Percentiles rank a stretch among this genome's conserved stretches.
Conservation (phyloP, 768 basidiomycete genomes). For the Suillus clintonianus region DNA sequence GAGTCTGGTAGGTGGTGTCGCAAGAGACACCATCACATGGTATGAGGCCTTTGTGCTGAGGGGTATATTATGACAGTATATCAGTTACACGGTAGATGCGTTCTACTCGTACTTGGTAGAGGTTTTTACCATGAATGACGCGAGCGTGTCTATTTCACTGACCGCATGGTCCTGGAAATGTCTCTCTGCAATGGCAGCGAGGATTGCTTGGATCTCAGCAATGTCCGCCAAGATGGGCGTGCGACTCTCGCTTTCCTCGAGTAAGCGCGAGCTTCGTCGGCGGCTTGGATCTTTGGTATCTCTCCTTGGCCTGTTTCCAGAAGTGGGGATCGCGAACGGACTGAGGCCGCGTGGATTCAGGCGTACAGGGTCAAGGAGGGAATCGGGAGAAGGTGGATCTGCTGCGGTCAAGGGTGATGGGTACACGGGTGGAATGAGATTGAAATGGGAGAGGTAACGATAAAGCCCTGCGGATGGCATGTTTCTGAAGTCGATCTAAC, state of each 20-base stretch:
- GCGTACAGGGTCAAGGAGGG: conserved; percentile 52
- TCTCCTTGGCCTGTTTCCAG: conserved; percentile 73
- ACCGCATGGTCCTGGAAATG: conserved; percentile 67
- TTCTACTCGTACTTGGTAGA: conserved; percentile 47
- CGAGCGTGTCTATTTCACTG: conserved; percentile 81
- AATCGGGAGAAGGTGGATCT: conserved; percentile 70
- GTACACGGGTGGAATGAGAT: conserved; percentile 68
- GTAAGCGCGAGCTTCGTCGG: conserved; percentile 69
- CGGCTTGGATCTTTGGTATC: conserved; percentile 62
- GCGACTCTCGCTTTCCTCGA: conserved; percentile 62
- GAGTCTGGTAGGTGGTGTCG: not conserved
- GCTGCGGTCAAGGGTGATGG: conserved; percentile 68
- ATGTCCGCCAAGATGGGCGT: conserved; percentile 72
- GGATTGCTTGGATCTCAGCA: conserved; percentile 62
- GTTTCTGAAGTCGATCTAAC: conserved; percentile 74
- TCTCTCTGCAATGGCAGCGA: conserved; percentile 70
- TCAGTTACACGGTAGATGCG: conserved; percentile 14
- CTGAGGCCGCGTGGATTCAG: conserved; percentile 52
- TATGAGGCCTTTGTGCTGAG: not conserved
- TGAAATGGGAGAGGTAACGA: conserved; percentile 72
- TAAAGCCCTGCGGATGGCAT: conserved; percentile 67
- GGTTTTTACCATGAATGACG: conserved; percentile 78
- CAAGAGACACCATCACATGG: not conserved
- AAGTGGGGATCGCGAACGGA: conserved; percentile 47
- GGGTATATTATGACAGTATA: not conserved